These are phyloP conservation scores for Galeopsis tetrahit DNA, from an alignment of 257 asterid genomes.

Conservation along the genomic window DNA sequence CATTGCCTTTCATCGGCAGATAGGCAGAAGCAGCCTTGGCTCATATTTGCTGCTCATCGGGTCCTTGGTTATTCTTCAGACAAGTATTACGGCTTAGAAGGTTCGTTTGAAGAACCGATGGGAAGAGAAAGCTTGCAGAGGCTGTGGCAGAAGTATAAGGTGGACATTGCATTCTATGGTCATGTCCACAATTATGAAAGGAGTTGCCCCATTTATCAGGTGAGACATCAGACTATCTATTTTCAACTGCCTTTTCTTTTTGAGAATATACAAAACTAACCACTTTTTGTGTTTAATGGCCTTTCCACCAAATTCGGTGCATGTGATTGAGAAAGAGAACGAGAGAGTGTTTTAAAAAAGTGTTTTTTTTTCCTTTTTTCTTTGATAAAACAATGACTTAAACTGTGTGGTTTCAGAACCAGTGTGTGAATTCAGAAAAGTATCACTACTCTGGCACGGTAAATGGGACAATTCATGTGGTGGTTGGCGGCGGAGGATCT, in stretches of 20 bases:
- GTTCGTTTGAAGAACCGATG: slow-evolving; percentile 70
- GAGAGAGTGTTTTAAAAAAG: neutral
- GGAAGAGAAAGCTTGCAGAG: slow-evolving; percentile 66
- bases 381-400: neutral
- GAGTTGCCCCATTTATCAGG: slow-evolving; percentile 65
- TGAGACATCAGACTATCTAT: neutral
- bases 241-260: neutral
- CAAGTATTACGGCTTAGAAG: slow-evolving; percentile 50
- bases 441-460: slow-evolving; percentile 59
- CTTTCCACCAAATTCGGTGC: too few species aligned
- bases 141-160: slow-evolving; percentile 71
- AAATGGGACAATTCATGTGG: slow-evolving; percentile 81
- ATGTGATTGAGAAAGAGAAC: too few species aligned
- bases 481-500: slow-evolving; percentile 77
- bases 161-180: slow-evolving; percentile 64
- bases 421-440: slow-evolving; percentile 57
- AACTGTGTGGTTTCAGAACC: slow-evolving; percentile 45
- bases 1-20: slow-evolving; percentile 57
- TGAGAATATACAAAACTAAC: too few species aligned
- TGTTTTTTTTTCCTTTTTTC: neutral
- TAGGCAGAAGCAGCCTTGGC: slow-evolving; percentile 62
- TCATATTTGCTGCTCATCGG: slow-evolving; percentile 57
- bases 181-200: slow-evolving; percentile 69
- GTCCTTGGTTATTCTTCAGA: slow-evolving; percentile 66
- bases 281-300: too few species aligned